These are phyloP conservation scores for Boletus speciosus DNA, from an alignment of 768 basidiomycete genomes.

Conservation along the genomic window DNA sequence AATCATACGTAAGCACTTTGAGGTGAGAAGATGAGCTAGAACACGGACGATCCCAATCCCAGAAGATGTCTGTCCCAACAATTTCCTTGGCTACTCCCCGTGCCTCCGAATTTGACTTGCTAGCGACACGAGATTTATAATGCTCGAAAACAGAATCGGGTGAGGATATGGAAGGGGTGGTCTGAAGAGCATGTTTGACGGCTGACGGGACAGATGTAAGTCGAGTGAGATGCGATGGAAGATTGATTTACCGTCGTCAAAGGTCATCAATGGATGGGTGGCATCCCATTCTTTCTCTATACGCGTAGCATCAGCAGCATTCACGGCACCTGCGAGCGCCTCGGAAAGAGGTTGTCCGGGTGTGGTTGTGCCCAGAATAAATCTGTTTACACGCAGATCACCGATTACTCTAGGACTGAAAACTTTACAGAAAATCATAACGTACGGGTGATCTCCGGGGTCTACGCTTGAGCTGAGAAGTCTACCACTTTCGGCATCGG, in stretches of 20 bases:
- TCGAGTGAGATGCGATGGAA: constrained; percentile 43
- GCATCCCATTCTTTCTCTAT: constrained; percentile 77
- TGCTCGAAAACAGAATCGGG: constrained; percentile 47
- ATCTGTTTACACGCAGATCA: constrained; percentile 37
- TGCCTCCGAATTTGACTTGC: constrained; percentile 71
- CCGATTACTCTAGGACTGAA: constrained; percentile 3
- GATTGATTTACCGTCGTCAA: constrained; percentile 65
- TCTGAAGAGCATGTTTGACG: constrained; percentile 20
- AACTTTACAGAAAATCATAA: constrained; percentile 24
- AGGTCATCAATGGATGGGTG: constrained; percentile 69
- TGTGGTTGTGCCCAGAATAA: constrained; percentile 60
- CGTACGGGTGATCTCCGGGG: constrained; percentile 62
- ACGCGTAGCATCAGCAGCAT: constrained; percentile 65
- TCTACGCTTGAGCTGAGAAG: constrained; percentile 85
- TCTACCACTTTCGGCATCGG: constrained; percentile 85
- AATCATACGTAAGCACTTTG: background rate
- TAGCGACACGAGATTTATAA: constrained; percentile 55
- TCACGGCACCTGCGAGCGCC: constrained; percentile 60
- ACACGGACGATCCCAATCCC: constrained; percentile 83
- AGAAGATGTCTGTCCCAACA: constrained; percentile 58
- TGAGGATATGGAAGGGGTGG: constrained; percentile 22
- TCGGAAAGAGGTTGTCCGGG: constrained; percentile 58
- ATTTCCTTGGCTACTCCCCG: constrained; percentile 72
- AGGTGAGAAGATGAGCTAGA: background rate
- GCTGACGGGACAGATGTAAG: constrained; percentile 14